Conservation (phyloP, 2,329 filamentous ascomycete species). For the Sporothrix mexicana region DNA sequence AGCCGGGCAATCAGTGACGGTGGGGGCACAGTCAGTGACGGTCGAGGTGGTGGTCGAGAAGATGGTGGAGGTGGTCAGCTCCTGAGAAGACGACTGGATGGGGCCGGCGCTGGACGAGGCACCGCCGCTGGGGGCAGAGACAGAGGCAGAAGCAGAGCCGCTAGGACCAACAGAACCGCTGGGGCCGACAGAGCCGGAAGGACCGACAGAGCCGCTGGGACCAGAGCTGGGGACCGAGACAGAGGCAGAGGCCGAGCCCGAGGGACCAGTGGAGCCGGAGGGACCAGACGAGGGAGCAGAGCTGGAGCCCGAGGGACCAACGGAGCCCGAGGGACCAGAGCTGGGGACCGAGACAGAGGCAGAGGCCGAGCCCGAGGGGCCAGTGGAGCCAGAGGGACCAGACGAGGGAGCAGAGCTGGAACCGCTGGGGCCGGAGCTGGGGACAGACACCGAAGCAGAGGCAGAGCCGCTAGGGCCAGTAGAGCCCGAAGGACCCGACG, state of each 20-base stretch:
- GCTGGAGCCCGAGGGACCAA: not conserved
- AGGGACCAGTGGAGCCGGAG: not conserved
- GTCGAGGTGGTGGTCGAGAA: constrained; percentile 57
- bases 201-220: constrained; percentile 3
- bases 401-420: not conserved
- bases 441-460: not conserved
- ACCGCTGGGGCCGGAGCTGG: constrained; percentile 8
- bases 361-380: not conserved
- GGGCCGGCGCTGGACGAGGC: constrained; percentile 8
- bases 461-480: not conserved
- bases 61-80: constrained; percentile 45
- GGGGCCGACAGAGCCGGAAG: constrained; percentile 4
- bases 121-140: constrained; percentile 12
- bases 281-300: constrained; percentile 4
- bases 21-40: constrained; percentile 56
- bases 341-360: not conserved
- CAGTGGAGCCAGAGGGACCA: not conserved
- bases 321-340: constrained; percentile 12
- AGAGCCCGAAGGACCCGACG: not conserved
- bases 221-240: constrained; percentile 10
- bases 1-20: constrained; percentile 59
- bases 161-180: not conserved
- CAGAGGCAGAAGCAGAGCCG: constrained; percentile 1
- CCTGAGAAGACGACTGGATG: not conserved
- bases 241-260: not conserved